These are phyloP conservation scores for Datisca glomerata DNA, from an alignment of 306 rosid genomes.

Conservation along the genomic window DNA sequence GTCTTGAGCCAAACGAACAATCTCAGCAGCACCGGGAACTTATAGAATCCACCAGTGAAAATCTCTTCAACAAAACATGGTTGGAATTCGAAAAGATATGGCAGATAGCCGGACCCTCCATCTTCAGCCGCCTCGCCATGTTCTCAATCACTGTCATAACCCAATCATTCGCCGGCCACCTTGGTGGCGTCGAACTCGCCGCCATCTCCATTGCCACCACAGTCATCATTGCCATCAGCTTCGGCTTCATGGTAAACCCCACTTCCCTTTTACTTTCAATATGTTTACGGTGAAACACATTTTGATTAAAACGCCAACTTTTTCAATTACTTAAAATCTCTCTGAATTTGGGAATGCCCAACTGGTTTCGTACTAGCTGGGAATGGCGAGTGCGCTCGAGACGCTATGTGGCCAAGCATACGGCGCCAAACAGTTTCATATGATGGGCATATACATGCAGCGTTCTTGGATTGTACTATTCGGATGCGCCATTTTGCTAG, in stretches of 20 bases:
- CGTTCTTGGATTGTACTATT: slow-evolving; percentile 60
- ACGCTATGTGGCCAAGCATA: slow-evolving; percentile 70
- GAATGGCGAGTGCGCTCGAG: slow-evolving; percentile 77
- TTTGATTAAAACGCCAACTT: not conserved
- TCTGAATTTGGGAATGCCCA: not conserved
- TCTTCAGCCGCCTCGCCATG: slow-evolving; percentile 68
- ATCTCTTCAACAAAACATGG: slow-evolving; percentile 25
- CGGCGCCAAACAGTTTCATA: slow-evolving; percentile 43
- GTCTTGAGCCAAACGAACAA: not conserved
- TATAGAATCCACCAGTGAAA: not conserved
- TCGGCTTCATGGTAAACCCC: slow-evolving; percentile 45
- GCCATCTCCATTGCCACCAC: slow-evolving; percentile 58
- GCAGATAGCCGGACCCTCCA: slow-evolving; percentile 56
- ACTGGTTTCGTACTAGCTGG: slow-evolving; percentile 29
- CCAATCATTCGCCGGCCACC: slow-evolving; percentile 62
- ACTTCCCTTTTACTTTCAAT: not conserved
- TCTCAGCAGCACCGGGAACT: not conserved
- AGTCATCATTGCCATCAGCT: slow-evolving; percentile 45
- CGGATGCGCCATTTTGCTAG: slow-evolving; percentile 24
- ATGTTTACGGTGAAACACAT: not conserved
- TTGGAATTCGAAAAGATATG: slow-evolving; percentile 41
- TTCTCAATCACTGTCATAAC: slow-evolving; percentile 56
- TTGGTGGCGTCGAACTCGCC: slow-evolving; percentile 47
- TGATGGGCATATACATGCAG: slow-evolving; percentile 51
- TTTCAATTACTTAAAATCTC: not conserved